Base-by-base conservation (phyloP, 208 protist species). In the Lotmaria passim region DNA sequence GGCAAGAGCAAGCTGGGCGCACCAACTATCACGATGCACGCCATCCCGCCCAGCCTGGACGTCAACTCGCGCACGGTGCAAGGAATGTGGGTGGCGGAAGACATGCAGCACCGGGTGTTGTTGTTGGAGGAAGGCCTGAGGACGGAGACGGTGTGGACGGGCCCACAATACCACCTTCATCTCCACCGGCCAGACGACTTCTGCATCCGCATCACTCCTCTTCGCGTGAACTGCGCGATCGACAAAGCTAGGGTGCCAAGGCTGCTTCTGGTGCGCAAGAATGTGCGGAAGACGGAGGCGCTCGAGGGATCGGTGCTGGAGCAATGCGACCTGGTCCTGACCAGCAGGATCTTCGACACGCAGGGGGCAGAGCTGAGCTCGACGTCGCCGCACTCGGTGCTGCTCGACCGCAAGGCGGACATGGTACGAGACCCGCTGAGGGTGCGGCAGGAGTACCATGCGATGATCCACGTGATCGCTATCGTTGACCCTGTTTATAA, bases 281-380 rank as follows among this genome's bases (percentile, higher is more conserved):
- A 4, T 2, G 17, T 15, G 8, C 10, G 26, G 10, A 3, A 12
- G 23, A 58, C 24, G 3, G 7, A 21, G 14, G 21, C 55, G 24
- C 44, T 70, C 50, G 17, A 21, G 17, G 53, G 83, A 19, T 58
- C 65, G 47, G 28, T 75, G 15, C 66, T 60, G 55, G n/a, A 33
- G 1, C 78, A 83, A 43, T 61, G 62, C 30, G 75, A 78, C 38
- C 24, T 92, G 23, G 48, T 83, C 34, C 38, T 94, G 64, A 55
- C 73, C 52, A 75, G 81, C 21, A 73, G 69, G 7, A 30, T 71
- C 7, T 89, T 84, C 60, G 76, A 66, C 19, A 58, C 79, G 48
- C 78, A 75, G 19, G 86, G 89, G 41, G 84, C 70, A 11, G 65
- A 74, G 38, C 69, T 94, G 19, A 83, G 87, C 67, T 89, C 82